phyloP scores from a whole-genome alignment of 257 asterid species.

The Nicotiana attenuata region DNA sequence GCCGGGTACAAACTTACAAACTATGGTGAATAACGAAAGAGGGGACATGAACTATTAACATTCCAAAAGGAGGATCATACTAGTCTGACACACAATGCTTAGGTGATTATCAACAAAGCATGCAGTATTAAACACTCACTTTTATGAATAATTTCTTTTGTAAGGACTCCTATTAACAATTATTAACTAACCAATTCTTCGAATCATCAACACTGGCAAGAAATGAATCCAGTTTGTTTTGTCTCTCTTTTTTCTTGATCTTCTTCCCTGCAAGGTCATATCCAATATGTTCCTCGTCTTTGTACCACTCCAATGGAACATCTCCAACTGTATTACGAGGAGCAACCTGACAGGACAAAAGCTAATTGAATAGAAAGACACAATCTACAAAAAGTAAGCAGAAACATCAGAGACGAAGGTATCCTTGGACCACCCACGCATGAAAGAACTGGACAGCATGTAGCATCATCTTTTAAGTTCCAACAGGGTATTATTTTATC shows the following conservation, averaged over 20 bases:
- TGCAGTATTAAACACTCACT: background rate
- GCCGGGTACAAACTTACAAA: background rate
- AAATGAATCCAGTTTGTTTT: slow-evolving; percentile 68
- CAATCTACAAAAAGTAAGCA: background rate
- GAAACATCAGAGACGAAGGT: background rate
- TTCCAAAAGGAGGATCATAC: background rate
- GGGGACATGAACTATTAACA: background rate
- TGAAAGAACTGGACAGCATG: background rate
- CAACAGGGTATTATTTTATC: background rate
- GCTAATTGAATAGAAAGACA: background rate
- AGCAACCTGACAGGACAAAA: slow-evolving; percentile 49
- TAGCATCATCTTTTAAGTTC: background rate
- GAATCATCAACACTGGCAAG: slow-evolving; percentile 77
- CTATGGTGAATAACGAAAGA: background rate
- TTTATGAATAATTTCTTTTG: background rate
- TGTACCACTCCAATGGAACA: slow-evolving; percentile 86
- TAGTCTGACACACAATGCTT: background rate
- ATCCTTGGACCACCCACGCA: background rate
- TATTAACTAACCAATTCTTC: slow-evolving; percentile 60
- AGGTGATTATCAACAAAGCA: background rate
- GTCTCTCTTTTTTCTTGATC: slow-evolving; percentile 84
- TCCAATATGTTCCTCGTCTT: slow-evolving; percentile 94
- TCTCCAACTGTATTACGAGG: slow-evolving; percentile 90
- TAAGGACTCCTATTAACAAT: background rate
- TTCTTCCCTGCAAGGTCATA: slow-evolving; percentile 83